Base-by-base conservation (phyloP, 441 rosid genomes). In the Arabidopsis lyrata region DNA sequence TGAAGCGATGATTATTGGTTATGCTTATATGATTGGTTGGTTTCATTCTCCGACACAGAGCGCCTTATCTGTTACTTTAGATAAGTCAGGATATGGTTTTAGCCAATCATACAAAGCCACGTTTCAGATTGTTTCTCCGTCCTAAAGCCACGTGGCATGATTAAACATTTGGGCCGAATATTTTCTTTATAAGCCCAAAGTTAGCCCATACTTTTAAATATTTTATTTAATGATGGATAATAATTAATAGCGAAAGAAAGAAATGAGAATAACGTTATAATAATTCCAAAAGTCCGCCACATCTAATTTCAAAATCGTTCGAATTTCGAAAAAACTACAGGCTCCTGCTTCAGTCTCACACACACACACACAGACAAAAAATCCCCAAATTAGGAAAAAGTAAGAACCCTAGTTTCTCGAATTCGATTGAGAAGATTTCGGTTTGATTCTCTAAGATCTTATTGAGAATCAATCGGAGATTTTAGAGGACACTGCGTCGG, bases 271-370 rank as follows among this genome's bases (percentile, higher is more conserved):
- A 74, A 60, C 80, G 83, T 73, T 67, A 52, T 11, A 67, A 64
- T 16, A 32, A 34, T 57, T 57, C 12, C 47, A 63, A 45, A 42
- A 41, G 47, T 45, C 67, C 78, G 62, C 73, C 61, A 58, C 32
- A 63, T 55, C 70, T 75, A 67, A 84, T 84, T 84, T 90, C 95
- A 87, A 90, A 87, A 18, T 31, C 14, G 20, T 68, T 56, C 55
- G 61, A 84, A 86, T 49, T 75, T 76, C 77, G 31, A 29, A 29
- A 78, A 75, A 68, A 55, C 8, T 36, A 8, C 29, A 45, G 80
- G 76, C 82, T 81, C 80, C 83, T 77, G 68, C 66, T 53, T 60
- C 57, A 57, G 48, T 48, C 64, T 4, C 42, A 13, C 57, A 34
- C 15, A 20, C 10, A 6, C 34, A 27, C 10, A 6, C 20, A 27